A percentile compares a stretch with the other conserved stretches of the same genome.
These are phyloP conservation scores for Fusarium sp. DNA, from an alignment of 2,329 filamentous ascomycete genomes.

Conservation along the genomic window DNA sequence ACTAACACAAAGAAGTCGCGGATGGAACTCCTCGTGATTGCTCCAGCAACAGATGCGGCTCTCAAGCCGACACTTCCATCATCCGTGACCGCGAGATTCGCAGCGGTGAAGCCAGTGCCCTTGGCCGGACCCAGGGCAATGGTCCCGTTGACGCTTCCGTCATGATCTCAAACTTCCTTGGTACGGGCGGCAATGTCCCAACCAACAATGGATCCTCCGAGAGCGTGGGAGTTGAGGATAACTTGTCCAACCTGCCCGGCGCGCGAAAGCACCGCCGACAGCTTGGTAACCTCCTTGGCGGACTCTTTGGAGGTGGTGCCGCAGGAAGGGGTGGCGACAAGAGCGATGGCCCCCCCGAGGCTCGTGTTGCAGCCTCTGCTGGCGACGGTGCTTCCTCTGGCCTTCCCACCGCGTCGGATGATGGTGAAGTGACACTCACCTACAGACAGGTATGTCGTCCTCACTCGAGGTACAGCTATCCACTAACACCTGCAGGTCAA, in stretches of 20 bases:
- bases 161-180: constrained; percentile 72
- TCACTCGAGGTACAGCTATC: constrained; percentile 13
- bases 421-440: constrained; percentile 71
- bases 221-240: constrained; percentile 57
- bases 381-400: constrained; percentile 66
- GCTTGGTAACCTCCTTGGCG: constrained; percentile 35
- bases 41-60: constrained; percentile 68
- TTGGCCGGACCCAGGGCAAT: constrained; percentile 72
- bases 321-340: constrained; percentile 50
- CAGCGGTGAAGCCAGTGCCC: constrained; percentile 63
- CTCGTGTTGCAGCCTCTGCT: constrained; percentile 63
- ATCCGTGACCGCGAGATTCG: constrained; percentile 71
- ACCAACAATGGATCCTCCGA: constrained; percentile 53
- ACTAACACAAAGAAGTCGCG: constrained; percentile 55
- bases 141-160: constrained; percentile 68
- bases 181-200: constrained; percentile 46
- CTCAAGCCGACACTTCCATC: constrained; percentile 78
- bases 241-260: constrained; percentile 48
- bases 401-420: constrained; percentile 70
- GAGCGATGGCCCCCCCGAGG: constrained; percentile 46
- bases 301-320: constrained; percentile 41
- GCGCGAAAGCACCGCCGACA: constrained; percentile 42
- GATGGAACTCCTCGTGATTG: constrained; percentile 78
- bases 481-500: constrained; percentile 64
- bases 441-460: constrained; percentile 62